phyloP scores from a whole-genome alignment of 768 basidiomycete species.

The Phaeotremella skinneri region DNA sequence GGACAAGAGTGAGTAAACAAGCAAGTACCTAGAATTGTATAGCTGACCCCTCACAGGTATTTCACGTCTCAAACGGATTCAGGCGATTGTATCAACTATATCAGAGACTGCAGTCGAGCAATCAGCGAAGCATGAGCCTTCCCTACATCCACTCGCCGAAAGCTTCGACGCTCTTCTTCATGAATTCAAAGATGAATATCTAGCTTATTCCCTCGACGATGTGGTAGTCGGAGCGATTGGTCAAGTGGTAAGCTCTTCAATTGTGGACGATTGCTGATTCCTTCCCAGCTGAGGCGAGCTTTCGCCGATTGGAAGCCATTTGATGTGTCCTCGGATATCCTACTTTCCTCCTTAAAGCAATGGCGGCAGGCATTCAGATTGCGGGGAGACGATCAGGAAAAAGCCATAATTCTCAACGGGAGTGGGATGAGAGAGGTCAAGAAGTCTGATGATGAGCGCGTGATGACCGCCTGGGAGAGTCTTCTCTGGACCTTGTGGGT shows the following conservation, averaged over 20 bases:
- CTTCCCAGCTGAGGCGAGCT: conserved; percentile 64
- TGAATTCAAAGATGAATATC: conserved; percentile 71
- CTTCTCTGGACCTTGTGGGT: conserved; percentile 94
- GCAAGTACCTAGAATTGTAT: neutral
- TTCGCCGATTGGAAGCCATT: conserved; percentile 80
- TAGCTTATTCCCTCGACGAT: conserved; percentile 77
- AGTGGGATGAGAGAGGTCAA: neutral
- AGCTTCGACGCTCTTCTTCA: conserved; percentile 69
- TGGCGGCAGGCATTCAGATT: conserved; percentile 51
- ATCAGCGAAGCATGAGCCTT: conserved; percentile 63
- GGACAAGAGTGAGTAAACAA: conserved; percentile 60
- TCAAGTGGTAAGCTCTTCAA: conserved; percentile 59
- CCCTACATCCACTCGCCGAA: conserved; percentile 70
- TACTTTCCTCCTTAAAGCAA: conserved; percentile 45
- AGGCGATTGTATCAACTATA: conserved; percentile 72
- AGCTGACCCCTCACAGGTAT: conserved; percentile 60
- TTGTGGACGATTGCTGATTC: conserved; percentile 4
- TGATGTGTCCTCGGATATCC: conserved; percentile 61
- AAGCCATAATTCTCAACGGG: conserved; percentile 4
- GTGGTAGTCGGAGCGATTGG: conserved; percentile 88
- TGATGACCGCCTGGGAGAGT: conserved; percentile 94
- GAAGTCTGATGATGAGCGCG: conserved; percentile 51
- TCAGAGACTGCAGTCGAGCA: conserved; percentile 63
- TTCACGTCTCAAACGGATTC: conserved; percentile 70
- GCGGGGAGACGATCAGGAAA: conserved; percentile 27